Conservation (phyloP, 805 yeast species). For the Pichia nakasei region DNA sequence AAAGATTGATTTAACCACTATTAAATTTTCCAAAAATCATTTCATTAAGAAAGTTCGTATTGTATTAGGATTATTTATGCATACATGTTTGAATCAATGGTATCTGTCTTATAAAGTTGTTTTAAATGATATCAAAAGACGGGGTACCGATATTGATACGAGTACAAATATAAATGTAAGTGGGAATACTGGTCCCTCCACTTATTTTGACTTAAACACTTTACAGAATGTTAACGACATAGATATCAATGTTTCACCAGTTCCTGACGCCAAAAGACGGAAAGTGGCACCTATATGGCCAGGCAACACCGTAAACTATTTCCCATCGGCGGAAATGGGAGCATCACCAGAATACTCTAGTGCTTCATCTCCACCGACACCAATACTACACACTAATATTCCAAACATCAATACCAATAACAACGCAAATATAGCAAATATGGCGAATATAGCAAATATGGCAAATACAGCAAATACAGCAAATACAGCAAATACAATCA, state of each 20-base stretch:
- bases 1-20: constrained; percentile 22
- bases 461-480: too few species aligned
- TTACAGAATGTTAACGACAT: too few species aligned
- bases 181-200: too few species aligned
- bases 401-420: not conserved
- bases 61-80: constrained; percentile 49
- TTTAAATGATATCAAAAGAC: constrained; percentile 8
- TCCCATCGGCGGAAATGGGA: not conserved
- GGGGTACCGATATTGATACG: not conserved
- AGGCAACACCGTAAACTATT: too few species aligned
- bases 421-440: too few species aligned
- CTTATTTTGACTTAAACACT: too few species aligned
- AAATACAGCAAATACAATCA: too few species aligned
- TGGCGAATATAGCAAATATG: too few species aligned
- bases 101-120: constrained; percentile 15
- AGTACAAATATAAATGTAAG: not conserved
- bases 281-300: too few species aligned
- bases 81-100: constrained; percentile 53
- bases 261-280: too few species aligned
- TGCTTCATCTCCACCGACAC: constrained; percentile 1
- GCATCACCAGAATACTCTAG: not conserved
- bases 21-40: constrained; percentile 36
- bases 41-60: constrained; percentile 45
- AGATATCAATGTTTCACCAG: too few species aligned
- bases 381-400: not conserved